phyloP scores from a whole-genome alignment of 371 early-diverging fungal species.

The Apophysomyces variabilis region DNA sequence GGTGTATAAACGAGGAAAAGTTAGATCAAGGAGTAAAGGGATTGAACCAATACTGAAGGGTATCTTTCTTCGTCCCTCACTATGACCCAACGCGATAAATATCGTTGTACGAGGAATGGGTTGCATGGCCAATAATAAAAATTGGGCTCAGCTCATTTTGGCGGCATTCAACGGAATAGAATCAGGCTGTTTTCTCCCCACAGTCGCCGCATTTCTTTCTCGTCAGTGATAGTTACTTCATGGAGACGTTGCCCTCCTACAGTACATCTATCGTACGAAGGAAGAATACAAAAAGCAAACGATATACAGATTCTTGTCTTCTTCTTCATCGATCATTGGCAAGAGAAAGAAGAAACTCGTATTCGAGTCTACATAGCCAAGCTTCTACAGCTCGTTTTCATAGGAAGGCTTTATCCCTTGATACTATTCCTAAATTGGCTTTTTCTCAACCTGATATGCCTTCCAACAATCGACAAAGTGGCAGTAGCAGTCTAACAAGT shows the following conservation, averaged over 20 bases:
- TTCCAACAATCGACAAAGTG: constrained; percentile 5
- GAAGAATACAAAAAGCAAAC: background rate
- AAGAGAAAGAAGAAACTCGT: constrained; percentile 13
- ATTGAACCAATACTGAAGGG: background rate
- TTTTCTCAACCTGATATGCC: background rate
- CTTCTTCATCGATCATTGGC: background rate
- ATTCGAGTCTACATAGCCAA: constrained; percentile 3
- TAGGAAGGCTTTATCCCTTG: constrained; percentile 18
- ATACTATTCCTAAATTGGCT: constrained; percentile 17
- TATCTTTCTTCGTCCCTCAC: background rate
- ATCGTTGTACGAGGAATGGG: constrained; percentile 12
- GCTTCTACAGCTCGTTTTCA: background rate
- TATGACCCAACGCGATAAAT: background rate
- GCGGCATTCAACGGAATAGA: constrained; percentile 2
- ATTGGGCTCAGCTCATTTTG: constrained; percentile 7
- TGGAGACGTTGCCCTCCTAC: constrained; percentile 7
- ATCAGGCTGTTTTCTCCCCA: background rate
- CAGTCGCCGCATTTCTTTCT: background rate
- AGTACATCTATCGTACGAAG: background rate
- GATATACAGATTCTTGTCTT: constrained; percentile 13
- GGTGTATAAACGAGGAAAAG: background rate
- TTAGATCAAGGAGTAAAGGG: constrained; percentile 6
- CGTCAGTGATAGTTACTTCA: background rate
- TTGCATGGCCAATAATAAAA: constrained; percentile 7
- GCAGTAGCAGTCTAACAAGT: background rate